Evolutionary conservation across 2,329 filamentous ascomycete genomes (phyloP).

Genomic region (Neurospora sp.): DNA sequence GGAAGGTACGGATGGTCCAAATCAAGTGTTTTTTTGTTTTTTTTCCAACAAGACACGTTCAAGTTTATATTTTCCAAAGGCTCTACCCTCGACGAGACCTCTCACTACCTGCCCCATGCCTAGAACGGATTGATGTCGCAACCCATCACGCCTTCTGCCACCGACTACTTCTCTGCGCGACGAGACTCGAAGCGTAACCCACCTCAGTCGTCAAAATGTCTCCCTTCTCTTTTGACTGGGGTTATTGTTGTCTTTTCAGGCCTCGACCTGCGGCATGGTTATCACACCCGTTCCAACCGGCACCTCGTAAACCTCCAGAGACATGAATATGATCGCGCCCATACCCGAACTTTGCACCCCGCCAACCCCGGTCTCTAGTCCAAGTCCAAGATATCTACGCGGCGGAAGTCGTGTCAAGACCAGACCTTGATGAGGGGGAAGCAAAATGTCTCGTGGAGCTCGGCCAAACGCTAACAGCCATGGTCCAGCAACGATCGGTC

Average conservation of each 20-base stretch:
- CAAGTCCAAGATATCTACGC: too few species aligned
- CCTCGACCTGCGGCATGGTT: neutral
- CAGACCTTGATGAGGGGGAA: neutral
- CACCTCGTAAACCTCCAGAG: neutral
- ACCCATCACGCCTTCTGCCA: neutral
- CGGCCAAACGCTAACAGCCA: neutral
- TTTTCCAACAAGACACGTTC: neutral
- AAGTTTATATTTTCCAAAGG: neutral
- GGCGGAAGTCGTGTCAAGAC: neutral
- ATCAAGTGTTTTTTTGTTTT: neutral
- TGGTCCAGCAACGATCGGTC: neutral
- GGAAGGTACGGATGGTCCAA: neutral
- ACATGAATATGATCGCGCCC: neutral
- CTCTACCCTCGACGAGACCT: neutral
- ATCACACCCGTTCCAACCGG: neutral
- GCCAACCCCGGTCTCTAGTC: neutral
- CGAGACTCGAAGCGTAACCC: neutral
- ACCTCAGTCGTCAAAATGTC: neutral
- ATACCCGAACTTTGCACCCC: neutral
- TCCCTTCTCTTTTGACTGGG: neutral
- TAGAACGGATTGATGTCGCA: neutral
- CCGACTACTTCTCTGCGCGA: neutral
- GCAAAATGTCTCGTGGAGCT: neutral
- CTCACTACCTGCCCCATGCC: neutral
- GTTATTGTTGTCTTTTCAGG: neutral